Evolutionary conservation across 257 asterid species (phyloP).

Genomic region (Solanum peruvianum): DNA sequence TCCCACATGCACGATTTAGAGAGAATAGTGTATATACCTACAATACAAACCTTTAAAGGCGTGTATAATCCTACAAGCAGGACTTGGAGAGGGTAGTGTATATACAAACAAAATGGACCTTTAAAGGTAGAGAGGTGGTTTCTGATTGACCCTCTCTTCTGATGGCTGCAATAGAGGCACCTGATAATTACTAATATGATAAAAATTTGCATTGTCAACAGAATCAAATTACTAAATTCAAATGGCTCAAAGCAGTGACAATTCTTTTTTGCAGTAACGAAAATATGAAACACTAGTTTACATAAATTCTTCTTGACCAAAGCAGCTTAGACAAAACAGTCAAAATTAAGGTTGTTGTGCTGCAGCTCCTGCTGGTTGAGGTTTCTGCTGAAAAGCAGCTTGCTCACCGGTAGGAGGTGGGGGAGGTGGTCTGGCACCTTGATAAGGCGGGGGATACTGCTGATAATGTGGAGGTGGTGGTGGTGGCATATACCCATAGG

Average conservation of each 20-base stretch:
- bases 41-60: background rate
- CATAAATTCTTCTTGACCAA: background rate
- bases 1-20: background rate
- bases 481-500: conserved; percentile 54
- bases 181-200: background rate
- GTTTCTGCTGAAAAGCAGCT: conserved; percentile 31
- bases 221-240: background rate
- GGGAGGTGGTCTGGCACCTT: conserved; percentile 44
- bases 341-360: conserved; percentile 11
- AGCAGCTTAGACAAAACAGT: background rate
- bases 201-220: background rate
- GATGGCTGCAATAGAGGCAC: background rate
- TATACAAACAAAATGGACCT: background rate
- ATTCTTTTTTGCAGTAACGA: background rate
- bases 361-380: conserved; percentile 17
- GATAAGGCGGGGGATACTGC: conserved; percentile 32
- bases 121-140: background rate
- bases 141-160: background rate
- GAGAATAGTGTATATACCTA: background rate
- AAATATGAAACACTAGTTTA: background rate
- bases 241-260: background rate
- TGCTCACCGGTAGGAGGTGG: conserved; percentile 32
- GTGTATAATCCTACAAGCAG: background rate
- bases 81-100: background rate
- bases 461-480: conserved; percentile 56